Base-by-base conservation (phyloP, 2,329 filamentous ascomycete species). In the Hymenoscyphus fructigenus region DNA sequence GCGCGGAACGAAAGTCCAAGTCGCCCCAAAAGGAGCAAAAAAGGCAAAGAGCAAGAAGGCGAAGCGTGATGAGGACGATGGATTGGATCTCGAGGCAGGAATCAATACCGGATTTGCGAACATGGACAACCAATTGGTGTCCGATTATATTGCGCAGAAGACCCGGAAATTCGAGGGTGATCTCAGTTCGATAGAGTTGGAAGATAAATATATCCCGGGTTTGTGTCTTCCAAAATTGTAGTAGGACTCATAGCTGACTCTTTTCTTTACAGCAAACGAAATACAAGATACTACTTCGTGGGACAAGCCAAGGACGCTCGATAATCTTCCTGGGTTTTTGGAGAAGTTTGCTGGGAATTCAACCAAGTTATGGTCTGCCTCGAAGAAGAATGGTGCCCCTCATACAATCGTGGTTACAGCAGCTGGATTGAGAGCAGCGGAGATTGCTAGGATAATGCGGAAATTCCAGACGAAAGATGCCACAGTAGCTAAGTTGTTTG, bases 351-450 rank as follows among this genome's bases (percentile, higher is more conserved):
- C 85, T 0, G 81, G 82, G 28, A 84, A 87, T 59, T 82, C 85
- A 0, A 81, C 82, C 63, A 83, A 81, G 63, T 81, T 97, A 23
- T 76, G 75, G 74, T 83, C 83, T 1, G 84, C 91, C 0, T 85
- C 91, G 0, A 85, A 89, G 78, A 82, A 87, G 72, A 88, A 88
- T 50, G 91, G 90, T 5, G 81, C 87, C 0, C 91, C 91, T 36
- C 95, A 98, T 77, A 98, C 94, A 0, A 83, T 99, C 62, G 87
- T 99, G 41, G 85, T 99, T n/a, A 88, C 93, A 14, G 87, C 87
- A 9, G 92, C 93, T 5, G 95, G 92, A 0, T 81, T 97, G 63
- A 84, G 95, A 73, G 93, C 95, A 4, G 93, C 94, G 17, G 91
- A 98, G 74, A 79, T 97, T 57, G 88, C 91, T 32, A 86, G 90